Base-by-base conservation (phyloP, 352 stramenopile species). In the Globisporangium parvum region DNA sequence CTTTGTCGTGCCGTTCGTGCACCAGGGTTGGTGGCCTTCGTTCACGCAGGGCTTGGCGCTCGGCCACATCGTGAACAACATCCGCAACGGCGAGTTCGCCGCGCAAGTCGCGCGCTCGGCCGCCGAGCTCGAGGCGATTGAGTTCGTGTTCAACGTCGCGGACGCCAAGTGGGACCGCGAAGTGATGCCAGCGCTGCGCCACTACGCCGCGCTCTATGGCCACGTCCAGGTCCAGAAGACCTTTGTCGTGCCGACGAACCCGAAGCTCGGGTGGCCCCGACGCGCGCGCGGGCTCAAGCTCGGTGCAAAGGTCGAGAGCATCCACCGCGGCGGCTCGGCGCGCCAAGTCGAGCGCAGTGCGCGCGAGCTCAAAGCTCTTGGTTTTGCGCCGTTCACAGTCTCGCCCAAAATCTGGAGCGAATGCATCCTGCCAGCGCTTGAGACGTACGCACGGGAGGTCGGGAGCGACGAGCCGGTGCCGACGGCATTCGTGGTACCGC, bases 1-100 rank as follows among this genome's bases (percentile, higher is more conserved):
- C 3, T 65, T 65, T 61, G 35, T 24, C n/a, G 46, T 65, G 18
- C 59, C 51, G 46, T 18, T 18, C 17, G 21, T 15, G 18, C 18
- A 33, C 21, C 17, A 48, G 17, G 50, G 17, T 8, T 24, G 18
- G 21, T 69, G 53, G 53, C 60, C 60, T 26, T 6, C 39, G 11
- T 15, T 37, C 15, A 51, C 60, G 10, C 53, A 54, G 35, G 65
- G 60, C 45, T n/a, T 33, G 18, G 26, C 45, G 26, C 45, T 50
- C 45, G 45, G 45, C 10, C 45, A 8, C 17, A 3, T 8, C 4
- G 45, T 50, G 11, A 9, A 42, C 37, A n/a, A 12, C 37, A 42
- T 42, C 37, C 37, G 37, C 12, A 6, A 5, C 6, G 37, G 37
- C 37, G 37, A 17, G 11, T 42, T n/a, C 12, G 37, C 37, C 12